These are phyloP conservation scores for Pontederia crassipes DNA, from an alignment of 176 grass and related monocot genomes.

Conservation along the genomic window DNA sequence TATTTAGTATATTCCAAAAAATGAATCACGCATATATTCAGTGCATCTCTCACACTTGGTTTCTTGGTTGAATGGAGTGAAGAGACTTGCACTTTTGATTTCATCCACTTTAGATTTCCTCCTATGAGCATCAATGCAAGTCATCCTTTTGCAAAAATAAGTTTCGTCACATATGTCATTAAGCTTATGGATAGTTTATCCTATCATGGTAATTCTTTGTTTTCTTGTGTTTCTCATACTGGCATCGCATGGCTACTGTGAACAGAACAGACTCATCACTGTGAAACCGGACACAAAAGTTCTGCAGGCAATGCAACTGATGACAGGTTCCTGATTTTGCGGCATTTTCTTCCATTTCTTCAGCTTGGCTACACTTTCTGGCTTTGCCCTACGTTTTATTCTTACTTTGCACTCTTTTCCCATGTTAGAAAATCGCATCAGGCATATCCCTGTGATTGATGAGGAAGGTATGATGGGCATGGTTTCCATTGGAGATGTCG, in stretches of 20 bases:
- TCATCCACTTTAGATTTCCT: no score
- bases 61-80: no score
- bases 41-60: no score
- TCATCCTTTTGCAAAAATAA: no score
- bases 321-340: constrained; percentile 56
- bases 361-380: background rate
- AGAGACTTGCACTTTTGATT: no score
- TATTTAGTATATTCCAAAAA: no score
- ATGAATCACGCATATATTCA: no score
- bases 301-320: constrained; percentile 95
- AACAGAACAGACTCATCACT: constrained; percentile 88
- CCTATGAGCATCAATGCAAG: no score
- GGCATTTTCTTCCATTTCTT: background rate
- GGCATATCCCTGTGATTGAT: constrained; percentile 89
- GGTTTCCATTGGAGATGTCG: constrained; percentile 96
- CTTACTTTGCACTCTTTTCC: background rate
- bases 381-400: no score
- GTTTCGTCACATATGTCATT: no score
- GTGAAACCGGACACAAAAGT: constrained; percentile 69
- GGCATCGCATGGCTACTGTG: background rate
- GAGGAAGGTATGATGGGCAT: constrained; percentile 66
- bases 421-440: constrained; percentile 63
- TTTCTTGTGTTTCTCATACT: background rate
- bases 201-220: background rate
- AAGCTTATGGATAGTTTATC: background rate